Base-by-base conservation (phyloP, 2,329 filamentous ascomycete genomes). In the Trichoderma cornu-damae region DNA sequence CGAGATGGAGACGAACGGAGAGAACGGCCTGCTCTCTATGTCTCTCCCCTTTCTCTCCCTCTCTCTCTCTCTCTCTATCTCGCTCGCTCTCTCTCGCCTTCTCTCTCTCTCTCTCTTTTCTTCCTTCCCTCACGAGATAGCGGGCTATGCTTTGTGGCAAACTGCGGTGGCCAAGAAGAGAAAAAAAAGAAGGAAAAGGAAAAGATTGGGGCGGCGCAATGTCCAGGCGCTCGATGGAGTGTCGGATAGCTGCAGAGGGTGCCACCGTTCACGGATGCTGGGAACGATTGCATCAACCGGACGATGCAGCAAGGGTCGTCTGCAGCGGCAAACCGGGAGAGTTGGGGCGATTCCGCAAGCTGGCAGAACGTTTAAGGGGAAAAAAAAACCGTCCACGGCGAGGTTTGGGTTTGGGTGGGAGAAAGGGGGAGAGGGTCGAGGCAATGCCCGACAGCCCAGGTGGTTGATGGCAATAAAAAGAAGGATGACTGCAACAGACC, bases 321-420 rank as follows among this genome's bases (percentile, higher is more conserved):
- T 44, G 57, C 57, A 59, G 57, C 50, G 38, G 52, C 38, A 28
- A 58, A 38, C 38, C 42, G 28, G 24, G 16, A 24, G 20, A 18
- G 38, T 37, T 43, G 40, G 54, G 46, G 44, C 43, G 44, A 50
- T 16, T 34, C 40, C 47, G 38, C 37, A 48, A 35, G 47, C 51
- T 34, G 57, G 35, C 46, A 43, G 34, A 49, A 34, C 26, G 35
- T 38, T 54, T n/a, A n/a, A n/a, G n/a, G n/a, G n/a, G n/a, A n/a
- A n/a, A n/a, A n/a, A 68, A 61, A 55, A 59, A 59, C 50, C 46
- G 40, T 14, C 32, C 43, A 14, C 46, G 46, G 47, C 16, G 16
- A 30, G 38, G 28, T 32, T 22, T 44, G 18, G 47, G 37, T 26
- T n/a, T n/a, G 47, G 49, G 40, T 37, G 60, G 53, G 26, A 22